Evolutionary conservation across 2,329 filamentous ascomycete genomes (phyloP).

Genomic region (Aspergillus ochraceoroseus): DNA sequence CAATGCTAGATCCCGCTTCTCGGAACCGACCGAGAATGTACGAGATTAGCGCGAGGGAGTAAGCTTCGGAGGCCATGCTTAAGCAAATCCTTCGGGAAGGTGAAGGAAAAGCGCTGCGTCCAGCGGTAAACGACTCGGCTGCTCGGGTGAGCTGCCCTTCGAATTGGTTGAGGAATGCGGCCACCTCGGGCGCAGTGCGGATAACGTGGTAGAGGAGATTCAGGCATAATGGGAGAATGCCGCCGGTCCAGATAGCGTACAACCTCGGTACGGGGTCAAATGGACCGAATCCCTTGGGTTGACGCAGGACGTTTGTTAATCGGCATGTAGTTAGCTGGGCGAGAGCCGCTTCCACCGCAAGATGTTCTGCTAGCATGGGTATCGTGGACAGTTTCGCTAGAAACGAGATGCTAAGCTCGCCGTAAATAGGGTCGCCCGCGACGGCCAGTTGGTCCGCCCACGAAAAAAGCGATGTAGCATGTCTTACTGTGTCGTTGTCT

Average conservation of each 20-base stretch:
- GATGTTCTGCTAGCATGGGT: conserved; percentile 75
- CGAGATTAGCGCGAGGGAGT: conserved; percentile 71
- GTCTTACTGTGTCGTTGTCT: conserved; percentile 66
- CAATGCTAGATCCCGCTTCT: conserved; percentile 58
- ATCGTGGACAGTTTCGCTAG: conserved; percentile 81
- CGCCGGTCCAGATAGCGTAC: conserved; percentile 85
- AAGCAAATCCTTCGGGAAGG: conserved; percentile 64
- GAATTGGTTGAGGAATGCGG: conserved; percentile 85
- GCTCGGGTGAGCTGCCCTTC: conserved; percentile 70
- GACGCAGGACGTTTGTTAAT: conserved; percentile 69
- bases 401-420: conserved; percentile 84
- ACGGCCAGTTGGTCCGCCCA: conserved; percentile 82
- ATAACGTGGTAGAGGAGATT: conserved; percentile 82
- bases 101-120: conserved; percentile 44
- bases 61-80: conserved; percentile 67
- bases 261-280: conserved; percentile 72
- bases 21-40: conserved; percentile 65
- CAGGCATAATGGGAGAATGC: conserved; percentile 78
- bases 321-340: conserved; percentile 74
- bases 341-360: conserved; percentile 81
- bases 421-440: conserved; percentile 81
- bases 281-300: conserved; percentile 64
- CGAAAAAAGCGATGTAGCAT: conserved; percentile 81
- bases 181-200: conserved; percentile 73
- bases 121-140: conserved; percentile 61